These are phyloP conservation scores for Kitagawia praeruptora DNA, from an alignment of 129 eudicot species.

Conservation along the genomic window DNA sequence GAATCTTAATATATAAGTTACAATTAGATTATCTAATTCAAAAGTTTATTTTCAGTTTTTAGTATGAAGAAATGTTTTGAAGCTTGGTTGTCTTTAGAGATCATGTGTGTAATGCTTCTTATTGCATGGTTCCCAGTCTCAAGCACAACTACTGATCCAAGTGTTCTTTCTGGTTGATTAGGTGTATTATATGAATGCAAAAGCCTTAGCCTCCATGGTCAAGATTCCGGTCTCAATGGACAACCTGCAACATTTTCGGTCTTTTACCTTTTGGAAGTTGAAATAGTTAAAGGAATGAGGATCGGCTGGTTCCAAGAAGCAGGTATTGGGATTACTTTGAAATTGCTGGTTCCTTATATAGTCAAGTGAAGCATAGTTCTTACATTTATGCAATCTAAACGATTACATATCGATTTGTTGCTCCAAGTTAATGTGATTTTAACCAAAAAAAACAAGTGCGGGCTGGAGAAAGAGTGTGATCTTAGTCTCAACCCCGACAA, in stretches of 20 bases:
- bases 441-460: too few species aligned
- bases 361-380: not conserved
- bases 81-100: too few species aligned
- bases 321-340: not conserved
- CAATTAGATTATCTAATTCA: not conserved
- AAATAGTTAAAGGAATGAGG: not conserved
- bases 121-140: not conserved
- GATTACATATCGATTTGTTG: too few species aligned
- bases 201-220: not conserved
- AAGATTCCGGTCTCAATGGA: not conserved
- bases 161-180: not conserved
- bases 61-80: not conserved
- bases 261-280: too few species aligned
- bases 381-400: not conserved
- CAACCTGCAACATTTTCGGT: not conserved
- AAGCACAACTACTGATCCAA: not conserved
- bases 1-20: too few species aligned
- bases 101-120: slow-evolving; percentile 9
- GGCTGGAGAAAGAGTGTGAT: too few species aligned
- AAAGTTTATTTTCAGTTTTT: not conserved
- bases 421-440: too few species aligned
- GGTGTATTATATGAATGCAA: not conserved
- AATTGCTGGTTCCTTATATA: not conserved
- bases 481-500: too few species aligned
- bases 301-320: not conserved